Evolutionary conservation across 805 yeast species (phyloP).

Genomic region (Lachancea nothofagi): DNA sequence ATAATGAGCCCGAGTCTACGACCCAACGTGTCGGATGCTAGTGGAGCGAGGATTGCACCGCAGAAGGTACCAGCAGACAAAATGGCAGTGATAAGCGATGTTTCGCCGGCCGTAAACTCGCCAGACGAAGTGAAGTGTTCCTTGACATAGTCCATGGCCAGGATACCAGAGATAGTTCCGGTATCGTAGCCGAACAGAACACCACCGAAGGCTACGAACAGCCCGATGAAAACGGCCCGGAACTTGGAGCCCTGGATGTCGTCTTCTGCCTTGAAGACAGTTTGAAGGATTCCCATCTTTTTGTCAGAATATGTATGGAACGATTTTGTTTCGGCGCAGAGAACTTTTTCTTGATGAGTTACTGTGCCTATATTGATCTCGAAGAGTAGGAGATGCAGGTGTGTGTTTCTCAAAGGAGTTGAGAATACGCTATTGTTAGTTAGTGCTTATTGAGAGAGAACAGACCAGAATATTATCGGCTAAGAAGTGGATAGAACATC

Average conservation of each 20-base stretch:
- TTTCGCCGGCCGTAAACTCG: slow-evolving; percentile 41
- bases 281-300: slow-evolving; percentile 17
- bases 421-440: no score
- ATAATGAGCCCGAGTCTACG: slow-evolving; percentile 46
- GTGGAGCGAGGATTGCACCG: slow-evolving; percentile 62
- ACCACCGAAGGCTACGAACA: slow-evolving; percentile 66
- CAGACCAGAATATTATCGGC: no score
- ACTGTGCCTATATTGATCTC: no score
- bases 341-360: no score
- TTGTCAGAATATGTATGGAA: neutral
- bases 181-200: slow-evolving; percentile 65
- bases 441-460: no score
- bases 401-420: no score
- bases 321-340: neutral
- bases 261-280: slow-evolving; percentile 40
- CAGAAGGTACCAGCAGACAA: slow-evolving; percentile 65
- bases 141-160: slow-evolving; percentile 57
- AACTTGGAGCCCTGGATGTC: slow-evolving; percentile 45
- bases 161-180: slow-evolving; percentile 59
- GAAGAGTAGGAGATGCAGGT: no score
- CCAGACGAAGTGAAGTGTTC: slow-evolving; percentile 37
- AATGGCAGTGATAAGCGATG: slow-evolving; percentile 65
- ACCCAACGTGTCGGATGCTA: slow-evolving; percentile 49
- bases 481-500: no score
- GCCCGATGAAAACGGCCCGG: slow-evolving; percentile 45